A percentile compares a stretch with the other conserved stretches of the same genome.
phyloP scores from a whole-genome alignment of 441 rosid genomes.

The Populus hybrid region DNA sequence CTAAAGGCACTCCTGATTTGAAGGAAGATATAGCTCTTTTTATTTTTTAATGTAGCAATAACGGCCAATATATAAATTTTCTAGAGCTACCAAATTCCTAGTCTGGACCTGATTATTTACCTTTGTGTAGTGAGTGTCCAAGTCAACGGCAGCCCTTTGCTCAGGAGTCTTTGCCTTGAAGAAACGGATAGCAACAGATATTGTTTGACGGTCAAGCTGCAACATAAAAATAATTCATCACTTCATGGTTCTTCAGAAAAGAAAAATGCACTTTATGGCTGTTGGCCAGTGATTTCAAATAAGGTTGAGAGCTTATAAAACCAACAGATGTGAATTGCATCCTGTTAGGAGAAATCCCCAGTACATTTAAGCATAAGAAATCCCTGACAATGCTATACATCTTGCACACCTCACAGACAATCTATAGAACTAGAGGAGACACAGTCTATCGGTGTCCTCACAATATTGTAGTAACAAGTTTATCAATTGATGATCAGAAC shows the following conservation, averaged over 20 bases:
- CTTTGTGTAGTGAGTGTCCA: constrained; percentile 91
- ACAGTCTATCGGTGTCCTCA: neutral
- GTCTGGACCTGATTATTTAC: constrained; percentile 25
- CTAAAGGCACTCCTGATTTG: neutral
- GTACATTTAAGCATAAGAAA: no score
- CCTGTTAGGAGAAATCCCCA: neutral
- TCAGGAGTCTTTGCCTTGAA: constrained; percentile 84
- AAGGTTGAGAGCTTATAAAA: constrained; percentile 2
- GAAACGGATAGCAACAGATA: constrained; percentile 83
- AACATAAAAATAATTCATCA: constrained; percentile 13
- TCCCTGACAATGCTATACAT: neutral
- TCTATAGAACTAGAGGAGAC: neutral
- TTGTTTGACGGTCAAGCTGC: constrained; percentile 66
- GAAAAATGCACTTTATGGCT: neutral
- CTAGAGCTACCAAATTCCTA: neutral
- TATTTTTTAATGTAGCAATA: neutral
- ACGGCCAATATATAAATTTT: neutral
- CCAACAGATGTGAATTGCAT: neutral
- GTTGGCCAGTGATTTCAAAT: neutral
- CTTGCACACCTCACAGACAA: neutral
- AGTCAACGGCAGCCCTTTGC: constrained; percentile 93
- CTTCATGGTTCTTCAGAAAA: neutral
- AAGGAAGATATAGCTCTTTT: neutral
- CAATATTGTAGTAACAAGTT: neutral
- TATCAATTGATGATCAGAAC: neutral